Base-by-base conservation (phyloP, 148 eudicot genomes). In the Limonium bicolor region DNA sequence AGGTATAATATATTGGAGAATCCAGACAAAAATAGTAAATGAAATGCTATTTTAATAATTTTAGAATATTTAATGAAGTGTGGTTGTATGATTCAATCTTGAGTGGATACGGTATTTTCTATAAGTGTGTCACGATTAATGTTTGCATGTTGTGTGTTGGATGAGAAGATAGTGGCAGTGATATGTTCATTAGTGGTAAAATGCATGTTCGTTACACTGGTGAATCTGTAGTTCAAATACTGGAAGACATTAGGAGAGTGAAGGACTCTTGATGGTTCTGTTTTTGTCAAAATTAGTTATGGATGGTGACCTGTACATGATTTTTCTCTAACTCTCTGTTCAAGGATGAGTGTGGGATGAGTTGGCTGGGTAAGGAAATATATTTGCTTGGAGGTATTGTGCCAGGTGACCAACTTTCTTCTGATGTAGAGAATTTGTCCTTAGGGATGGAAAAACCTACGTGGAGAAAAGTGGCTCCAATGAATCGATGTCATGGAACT, bases 211-310 rank as follows among this genome's bases (percentile, higher is more conserved):
- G 95, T 3, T 78, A 56, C 25, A 81, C 71, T 36, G 67, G 81
- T 41, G 27, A 51, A 6, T 92, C 76, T 4, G 62, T 67, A 25
- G 77, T 81, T 48, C 99, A 85, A 71, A 72, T 92, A 13, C 56
- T 84, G 50, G 80, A 77, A 40, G n/a, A n/a, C n/a, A n/a, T n/a
- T n/a, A 66, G 99, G 99, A 55, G 40, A 0, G 99, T 76, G 16
- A 61, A 64, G 46, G 99, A 92, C 40, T 54, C 60, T 46, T n/a
- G n/a, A n/a, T 63, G 67, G 11, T 92, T 93, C 95, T 74, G 61
- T 34, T 88, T 81, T 56, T 94, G 99, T 43, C 99, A 88, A 18
- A 67, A 83, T 70, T 95, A 1, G 95, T 85, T 36, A 80, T 82
- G 8, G 55, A 67, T 36, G 95, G 72, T 17, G 58, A 50, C 10